Conservation (phyloP, 768 basidiomycete species). For the Pulveroboletus sp. region DNA sequence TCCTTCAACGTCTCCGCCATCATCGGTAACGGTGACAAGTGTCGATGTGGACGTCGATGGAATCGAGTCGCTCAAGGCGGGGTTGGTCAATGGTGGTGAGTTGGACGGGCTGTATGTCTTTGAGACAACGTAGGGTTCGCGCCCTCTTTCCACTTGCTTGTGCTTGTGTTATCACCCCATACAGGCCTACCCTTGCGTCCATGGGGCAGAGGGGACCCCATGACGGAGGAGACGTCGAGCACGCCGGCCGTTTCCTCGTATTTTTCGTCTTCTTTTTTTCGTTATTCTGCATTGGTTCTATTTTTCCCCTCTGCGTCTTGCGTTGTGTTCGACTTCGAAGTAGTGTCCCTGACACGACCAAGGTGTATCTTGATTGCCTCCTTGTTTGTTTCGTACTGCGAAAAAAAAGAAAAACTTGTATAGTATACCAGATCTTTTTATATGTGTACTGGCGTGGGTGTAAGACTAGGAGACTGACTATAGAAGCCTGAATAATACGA, state of each 20-base stretch:
- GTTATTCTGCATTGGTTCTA: neutral
- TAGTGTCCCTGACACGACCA: too few relatives aligned
- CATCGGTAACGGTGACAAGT: conserved; percentile 20
- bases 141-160: neutral
- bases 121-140: conserved; percentile 16
- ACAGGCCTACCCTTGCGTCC: conserved; percentile 2
- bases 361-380: conserved; percentile 5
- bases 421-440: conserved; percentile 14
- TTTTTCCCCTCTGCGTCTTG: neutral
- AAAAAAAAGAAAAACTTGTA: conserved; percentile 12
- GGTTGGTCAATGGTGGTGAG: conserved; percentile 30
- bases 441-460: neutral
- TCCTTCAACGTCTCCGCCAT: conserved; percentile 20
- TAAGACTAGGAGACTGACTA: too few relatives aligned
- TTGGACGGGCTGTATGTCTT: conserved; percentile 32
- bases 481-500: too few relatives aligned
- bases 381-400: conserved; percentile 7
- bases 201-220: conserved; percentile 7
- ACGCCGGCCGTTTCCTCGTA: neutral
- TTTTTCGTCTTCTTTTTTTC: neutral
- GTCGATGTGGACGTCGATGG: conserved; percentile 17
- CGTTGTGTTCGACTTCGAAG: neutral
- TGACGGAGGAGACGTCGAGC: neutral
- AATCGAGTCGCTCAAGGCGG: conserved; percentile 22
- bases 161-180: neutral